Evolutionary conservation across 352 stramenopile species (phyloP), one percentile per base, ranked within the genome.

Genomic region (Phytophthora sp.): DNA sequence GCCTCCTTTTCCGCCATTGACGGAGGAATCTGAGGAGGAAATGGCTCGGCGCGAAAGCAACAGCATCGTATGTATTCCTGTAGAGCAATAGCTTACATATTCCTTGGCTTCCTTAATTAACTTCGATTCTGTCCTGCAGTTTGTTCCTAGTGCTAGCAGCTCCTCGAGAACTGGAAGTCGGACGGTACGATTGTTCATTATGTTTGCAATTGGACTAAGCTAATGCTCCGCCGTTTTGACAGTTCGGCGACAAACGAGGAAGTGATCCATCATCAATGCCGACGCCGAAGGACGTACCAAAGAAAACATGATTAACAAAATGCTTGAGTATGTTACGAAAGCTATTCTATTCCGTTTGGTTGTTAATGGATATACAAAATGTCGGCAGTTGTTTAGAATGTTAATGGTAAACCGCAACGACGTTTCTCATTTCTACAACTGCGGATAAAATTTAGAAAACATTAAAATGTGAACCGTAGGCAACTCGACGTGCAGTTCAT

Each of bases 21-120:
- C 65, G 1, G 82, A 91, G 56, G 82, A 91, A 55, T 57, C 72
- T 15, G 82, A 91, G 23, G 77, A 90, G 12, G 82, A 91, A 38
- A 74, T 87, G 27, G 75, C 69, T 17, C 74, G 82, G 27, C 67
- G 79, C 11, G 82, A 91, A 54, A 88, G 77, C 46, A 79, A 79
- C 43, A 84, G 69, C 62, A 80, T 77, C 10, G 68, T 80, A 59
- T 30, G 63, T 52, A 20, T n/a, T 10, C 11, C 6, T 42, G 15
- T 24, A n/a, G 9, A 31, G 28, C 23, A 28, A 30, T 12, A 18
- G 5, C 13, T 55, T 11, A 2, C 15, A 31, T n/a, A 35, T 10
- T 44, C 41, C 3, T 43, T 43, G 31, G 37, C 21, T 13, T 50
- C n/a, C 24, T 10, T 11, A 34, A 9, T 49, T 66, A 35, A 71